Base-by-base conservation (phyloP, 345 rosid species). In the Geranium brycei region DNA sequence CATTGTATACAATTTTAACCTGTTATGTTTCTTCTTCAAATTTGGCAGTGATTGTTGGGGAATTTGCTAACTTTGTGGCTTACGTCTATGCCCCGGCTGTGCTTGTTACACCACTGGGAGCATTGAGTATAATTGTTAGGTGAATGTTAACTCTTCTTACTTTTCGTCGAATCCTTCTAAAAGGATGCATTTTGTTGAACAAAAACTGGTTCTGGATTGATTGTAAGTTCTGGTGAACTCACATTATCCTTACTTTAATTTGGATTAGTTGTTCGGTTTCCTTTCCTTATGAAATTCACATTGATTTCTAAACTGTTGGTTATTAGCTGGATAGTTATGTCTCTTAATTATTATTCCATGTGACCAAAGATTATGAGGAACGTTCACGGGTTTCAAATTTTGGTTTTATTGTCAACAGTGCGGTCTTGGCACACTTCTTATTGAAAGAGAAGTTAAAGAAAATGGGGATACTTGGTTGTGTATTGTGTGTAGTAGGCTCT, bases 401-500 rank as follows among this genome's bases (percentile, higher is more conserved):
- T 35, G 41, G 41, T 35, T 35, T 35, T 35, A 35, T 35, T 35
- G 10, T 35, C 7, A 4, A 35, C 70, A 88, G 95, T 78, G 95
- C 95, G 28, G 78, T 88, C 32, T 62, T 88, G 70, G 95, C 95
- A 7, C 87, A 88, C 75, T 77, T 85, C 72, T 35, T 88, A 72
- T 76, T 88, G 79, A 76, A 79, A 17, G 91, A 88, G 80, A 85
- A 79, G 68, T 73, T 88, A 35, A 81, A 85, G 59, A 82, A 77
- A 59, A 76, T 88, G 91, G 95, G 95, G 35, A 78, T 83, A 66
- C 58, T 88, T 70, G 95, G 95, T 14, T 88, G 95, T 76, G 82
- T 85, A 70, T 72, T 85, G 17, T 88, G 95, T 58, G 71, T 88
- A 12, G 91, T 83, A 28, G 95, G 95, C 57, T 83, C 95, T 28